Conservation (phyloP, 768 basidiomycete genomes). For the Coprinellus aureogranulatus region DNA sequence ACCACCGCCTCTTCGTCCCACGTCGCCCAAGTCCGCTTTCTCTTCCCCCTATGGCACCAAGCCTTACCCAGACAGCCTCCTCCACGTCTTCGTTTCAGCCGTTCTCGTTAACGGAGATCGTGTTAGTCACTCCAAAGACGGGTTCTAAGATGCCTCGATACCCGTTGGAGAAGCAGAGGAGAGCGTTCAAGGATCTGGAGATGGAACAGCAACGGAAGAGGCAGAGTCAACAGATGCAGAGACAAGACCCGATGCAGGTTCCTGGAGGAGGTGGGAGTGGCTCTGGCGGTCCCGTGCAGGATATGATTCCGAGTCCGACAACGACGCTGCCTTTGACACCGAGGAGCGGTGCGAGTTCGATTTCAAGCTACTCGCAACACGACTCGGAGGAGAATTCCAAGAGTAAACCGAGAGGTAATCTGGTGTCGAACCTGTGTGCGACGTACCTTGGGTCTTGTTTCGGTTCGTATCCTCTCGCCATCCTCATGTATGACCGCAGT, state of each 20-base stretch:
- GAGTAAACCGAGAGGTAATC: background rate
- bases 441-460: conserved; percentile 7
- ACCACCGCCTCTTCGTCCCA: conserved; percentile 9
- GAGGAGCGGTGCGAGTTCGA: conserved; percentile 4
- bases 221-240: conserved; percentile 7
- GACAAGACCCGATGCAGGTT: conserved; percentile 4
- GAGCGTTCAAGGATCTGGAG: conserved; percentile 9
- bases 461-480: background rate
- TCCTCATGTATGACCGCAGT: background rate
- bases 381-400: background rate
- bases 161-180: conserved; percentile 9
- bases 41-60: conserved; percentile 4
- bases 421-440: background rate
- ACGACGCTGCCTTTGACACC: conserved; percentile 12
- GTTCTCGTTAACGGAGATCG: conserved; percentile 1
- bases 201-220: background rate
- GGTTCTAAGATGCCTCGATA: conserved; percentile 6
- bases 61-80: background rate
- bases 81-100: conserved; percentile 2
- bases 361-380: conserved; percentile 4
- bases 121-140: background rate
- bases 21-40: conserved; percentile 9
- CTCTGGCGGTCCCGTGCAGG: background rate
- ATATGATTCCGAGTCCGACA: conserved; percentile 1
- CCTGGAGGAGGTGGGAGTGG: background rate